These are phyloP conservation scores for Arabidopsis thaliana DNA, from an alignment of 345 rosid species.

Conservation along the genomic window DNA sequence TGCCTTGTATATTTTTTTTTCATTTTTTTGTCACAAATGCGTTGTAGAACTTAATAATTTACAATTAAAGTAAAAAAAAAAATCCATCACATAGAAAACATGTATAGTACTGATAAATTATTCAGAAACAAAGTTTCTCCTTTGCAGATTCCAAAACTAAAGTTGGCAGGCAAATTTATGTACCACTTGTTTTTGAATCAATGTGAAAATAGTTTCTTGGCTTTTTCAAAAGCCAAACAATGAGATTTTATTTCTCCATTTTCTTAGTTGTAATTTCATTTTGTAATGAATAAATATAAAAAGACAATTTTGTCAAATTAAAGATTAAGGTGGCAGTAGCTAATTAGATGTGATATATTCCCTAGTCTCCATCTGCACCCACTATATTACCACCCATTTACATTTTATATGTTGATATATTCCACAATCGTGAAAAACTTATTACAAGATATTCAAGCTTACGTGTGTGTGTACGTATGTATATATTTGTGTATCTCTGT, in stretches of 20 bases:
- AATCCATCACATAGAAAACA: neutral
- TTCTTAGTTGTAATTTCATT: conserved; percentile 1
- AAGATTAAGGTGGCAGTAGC: conserved; percentile 44
- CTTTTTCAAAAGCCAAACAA: conserved; percentile 6
- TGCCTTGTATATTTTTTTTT: neutral
- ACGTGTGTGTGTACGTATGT: neutral
- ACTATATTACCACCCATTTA: conserved; percentile 32
- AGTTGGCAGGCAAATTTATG: conserved; percentile 6
- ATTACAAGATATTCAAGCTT: neutral
- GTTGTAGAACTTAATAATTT: neutral
- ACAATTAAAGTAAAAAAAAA: neutral
- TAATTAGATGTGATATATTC: conserved; percentile 38
- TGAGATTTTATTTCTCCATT: conserved; percentile 5
- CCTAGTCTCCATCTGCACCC: conserved; percentile 41
- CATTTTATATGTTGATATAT: conserved; percentile 2
- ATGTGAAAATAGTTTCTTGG: conserved; percentile 12
- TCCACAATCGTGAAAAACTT: conserved; percentile 3
- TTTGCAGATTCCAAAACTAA: conserved; percentile 9
- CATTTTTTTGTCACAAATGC: neutral
- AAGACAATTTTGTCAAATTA: conserved; percentile 25
- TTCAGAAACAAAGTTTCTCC: neutral
- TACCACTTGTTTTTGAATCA: neutral
- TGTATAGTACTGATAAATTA: neutral
- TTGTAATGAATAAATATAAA: neutral
- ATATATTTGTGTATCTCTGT: conserved; percentile 20